A percentile compares a stretch with the other conserved stretches of the same genome.
These are phyloP conservation scores for Xerocomellus intermedius DNA, from an alignment of 768 basidiomycete genomes.

Conservation along the genomic window DNA sequence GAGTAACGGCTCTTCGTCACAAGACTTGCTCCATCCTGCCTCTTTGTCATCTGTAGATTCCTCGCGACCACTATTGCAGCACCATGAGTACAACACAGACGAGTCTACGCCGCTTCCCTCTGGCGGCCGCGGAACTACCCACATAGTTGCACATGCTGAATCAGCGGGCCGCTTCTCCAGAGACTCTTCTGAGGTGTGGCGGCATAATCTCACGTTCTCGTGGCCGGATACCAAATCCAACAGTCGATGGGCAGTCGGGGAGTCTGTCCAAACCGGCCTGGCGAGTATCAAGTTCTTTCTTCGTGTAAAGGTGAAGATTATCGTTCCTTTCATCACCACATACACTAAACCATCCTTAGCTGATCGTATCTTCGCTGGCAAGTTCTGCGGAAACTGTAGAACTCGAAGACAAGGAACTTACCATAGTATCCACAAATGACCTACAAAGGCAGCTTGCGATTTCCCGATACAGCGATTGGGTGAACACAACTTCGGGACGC, in stretches of 20 bases:
- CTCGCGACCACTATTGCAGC: slow-evolving; percentile 25
- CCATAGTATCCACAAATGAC: slow-evolving; percentile 67
- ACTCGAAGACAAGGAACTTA: slow-evolving; percentile 64
- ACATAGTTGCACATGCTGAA: slow-evolving; percentile 57
- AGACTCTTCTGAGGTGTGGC: slow-evolving; percentile 58
- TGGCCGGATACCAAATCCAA: slow-evolving; percentile 70
- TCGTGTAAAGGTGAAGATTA: slow-evolving; percentile 59
- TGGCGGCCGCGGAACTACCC: slow-evolving; percentile 38
- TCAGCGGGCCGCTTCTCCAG: slow-evolving; percentile 56
- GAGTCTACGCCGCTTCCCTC: slow-evolving; percentile 10
- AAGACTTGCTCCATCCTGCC: slow-evolving; percentile 16
- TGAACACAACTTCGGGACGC: slow-evolving; percentile 30
- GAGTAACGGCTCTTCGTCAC: slow-evolving; percentile 18
- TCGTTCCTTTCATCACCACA: slow-evolving; percentile 8
- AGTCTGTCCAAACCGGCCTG: slow-evolving; percentile 66
- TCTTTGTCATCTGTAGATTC: slow-evolving; percentile 27
- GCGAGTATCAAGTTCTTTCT: slow-evolving; percentile 69
- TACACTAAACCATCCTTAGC: slow-evolving; percentile 28
- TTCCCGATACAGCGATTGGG: slow-evolving; percentile 53
- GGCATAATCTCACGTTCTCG: slow-evolving; percentile 63
- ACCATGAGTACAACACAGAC: slow-evolving; percentile 13
- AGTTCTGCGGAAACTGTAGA: slow-evolving; percentile 65
- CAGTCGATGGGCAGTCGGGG: slow-evolving; percentile 77
- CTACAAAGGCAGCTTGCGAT: slow-evolving; percentile 64
- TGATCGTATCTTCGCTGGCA: slow-evolving; percentile 44